Base-by-base conservation (phyloP, 306 rosid species). In the Vigna nakashimae region DNA sequence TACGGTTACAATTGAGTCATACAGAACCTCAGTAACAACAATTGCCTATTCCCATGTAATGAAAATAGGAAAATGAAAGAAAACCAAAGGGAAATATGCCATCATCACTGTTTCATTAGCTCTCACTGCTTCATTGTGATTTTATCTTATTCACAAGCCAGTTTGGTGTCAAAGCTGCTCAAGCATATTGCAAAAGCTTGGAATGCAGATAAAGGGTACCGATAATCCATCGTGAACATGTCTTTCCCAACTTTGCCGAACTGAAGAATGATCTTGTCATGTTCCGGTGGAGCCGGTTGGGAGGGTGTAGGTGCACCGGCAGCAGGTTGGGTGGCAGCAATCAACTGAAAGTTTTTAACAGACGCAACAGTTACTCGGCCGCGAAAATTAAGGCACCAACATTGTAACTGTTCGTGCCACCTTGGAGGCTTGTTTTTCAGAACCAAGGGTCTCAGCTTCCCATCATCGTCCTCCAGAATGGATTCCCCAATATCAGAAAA, bases 341-440 rank as follows among this genome's bases (percentile, higher is more conserved):
- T 90, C 87, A 92, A 49, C 89, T 92, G 96, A 65, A 92, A 92
- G 90, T 92, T 92, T 67, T 92, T 92, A 14, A 92, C 96, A 2
- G 97, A 92, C 11, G 97, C 97, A 9, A 92, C 90, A 0, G 97
- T 92, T 45, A 92, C 97, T 36, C 97, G 87, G 10, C 97, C 97
- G 0, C 93, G 90, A 83, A 92, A 92, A 72, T 92, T 90, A 40
- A 92, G 93, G 79, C 98, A 92, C 98, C 98, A 92, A 63, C 96
- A 92, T 73, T 92, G 98, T 56, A 92, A 73, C 17, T 90, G 96
- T 69, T 90, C 96, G 1, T 92, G 98, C 98, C 98, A 92, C 76
- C 98, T 82, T 1, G 98, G 98, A 15, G 97, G 88, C 85, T 95
- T 95, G 87, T 95, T 95, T 79, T 90, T 87, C 82, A 95, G 92